Evolutionary conservation across 2,329 filamentous ascomycete genomes (phyloP), one percentile per base, ranked within the genome.

Genomic region (Knoxdaviesia proteae): DNA sequence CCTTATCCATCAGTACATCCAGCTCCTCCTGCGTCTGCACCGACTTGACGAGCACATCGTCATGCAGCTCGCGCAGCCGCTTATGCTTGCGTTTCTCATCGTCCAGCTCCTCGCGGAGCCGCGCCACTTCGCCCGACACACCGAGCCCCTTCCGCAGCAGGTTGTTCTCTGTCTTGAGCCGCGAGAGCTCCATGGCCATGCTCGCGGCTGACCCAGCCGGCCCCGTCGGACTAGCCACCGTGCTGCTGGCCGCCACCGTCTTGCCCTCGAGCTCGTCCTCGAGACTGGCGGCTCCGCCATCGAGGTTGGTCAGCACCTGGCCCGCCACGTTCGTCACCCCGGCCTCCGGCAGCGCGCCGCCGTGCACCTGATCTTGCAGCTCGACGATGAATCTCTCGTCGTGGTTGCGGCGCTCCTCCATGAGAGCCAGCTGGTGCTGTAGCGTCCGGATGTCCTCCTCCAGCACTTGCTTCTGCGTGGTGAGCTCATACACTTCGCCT

Each of bases 81-180:
- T 70, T 65, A 35, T 62, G 59, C 47, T 65, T 64, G 42, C 63
- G 60, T 43, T 63, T 67, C 44, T 67, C 58, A 45, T 69, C 63
- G 40, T 77, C 72, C 32, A 76, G 58, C 47, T 77, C 70, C 42
- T 62, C 61, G 32, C 70, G 64, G 39, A 78, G 58, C 38, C 64
- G 58, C 38, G 67, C 65, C 44, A 66, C 69, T 49, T 74, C 70
- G 2, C 68, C 67, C 6, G 65, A 64, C 6, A 66, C 67, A 7
- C 64, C 65, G 42, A 71, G 60, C 41, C 64, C 71, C 47, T 63
- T 69, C 46, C 68, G 67, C 8, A 78, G 58, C 6, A 77, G 54
- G 34, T 68, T 64, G 49, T 75, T 77, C 54, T 79, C 75, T 5
- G 74, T 69, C 52, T 69, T 72, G 40, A 79, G 58, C 34, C 74